Evolutionary conservation across 148 eudicot genomes (phyloP).

Genomic region (Euryodendron excelsum): DNA sequence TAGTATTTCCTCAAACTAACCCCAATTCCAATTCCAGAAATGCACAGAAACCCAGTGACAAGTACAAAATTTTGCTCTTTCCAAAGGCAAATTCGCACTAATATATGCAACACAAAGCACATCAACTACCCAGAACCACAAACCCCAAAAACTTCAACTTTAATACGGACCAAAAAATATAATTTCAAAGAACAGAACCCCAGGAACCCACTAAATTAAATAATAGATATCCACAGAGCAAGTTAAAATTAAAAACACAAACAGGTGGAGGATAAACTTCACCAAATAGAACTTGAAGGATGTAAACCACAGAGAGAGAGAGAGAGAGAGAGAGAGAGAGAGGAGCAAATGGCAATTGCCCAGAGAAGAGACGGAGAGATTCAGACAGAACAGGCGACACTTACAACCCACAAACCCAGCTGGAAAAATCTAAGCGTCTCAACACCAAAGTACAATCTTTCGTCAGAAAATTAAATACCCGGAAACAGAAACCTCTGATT

Average conservation of each 20-base stretch:
- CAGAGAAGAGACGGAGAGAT: not conserved
- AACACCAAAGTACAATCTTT: not conserved
- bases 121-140: not conserved
- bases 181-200: slow-evolving; percentile 14
- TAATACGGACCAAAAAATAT: not conserved
- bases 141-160: not conserved
- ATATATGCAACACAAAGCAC: no score
- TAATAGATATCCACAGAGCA: not conserved
- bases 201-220: slow-evolving; percentile 2
- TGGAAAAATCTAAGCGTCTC: not conserved
- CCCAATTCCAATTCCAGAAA: slow-evolving; percentile 15
- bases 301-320: not conserved
- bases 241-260: not conserved
- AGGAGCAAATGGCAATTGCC: not conserved
- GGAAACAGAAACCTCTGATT: not conserved
- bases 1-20: not conserved
- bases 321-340: not conserved
- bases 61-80: not conserved
- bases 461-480: not conserved
- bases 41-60: not conserved
- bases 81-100: not conserved
- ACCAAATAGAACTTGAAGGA: not conserved
- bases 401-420: not conserved
- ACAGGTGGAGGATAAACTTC: not conserved
- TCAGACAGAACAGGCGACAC: not conserved